phyloP scores from a whole-genome alignment of 805 yeast genomes.

The Cyberlindnera xishuangbannaensis region DNA sequence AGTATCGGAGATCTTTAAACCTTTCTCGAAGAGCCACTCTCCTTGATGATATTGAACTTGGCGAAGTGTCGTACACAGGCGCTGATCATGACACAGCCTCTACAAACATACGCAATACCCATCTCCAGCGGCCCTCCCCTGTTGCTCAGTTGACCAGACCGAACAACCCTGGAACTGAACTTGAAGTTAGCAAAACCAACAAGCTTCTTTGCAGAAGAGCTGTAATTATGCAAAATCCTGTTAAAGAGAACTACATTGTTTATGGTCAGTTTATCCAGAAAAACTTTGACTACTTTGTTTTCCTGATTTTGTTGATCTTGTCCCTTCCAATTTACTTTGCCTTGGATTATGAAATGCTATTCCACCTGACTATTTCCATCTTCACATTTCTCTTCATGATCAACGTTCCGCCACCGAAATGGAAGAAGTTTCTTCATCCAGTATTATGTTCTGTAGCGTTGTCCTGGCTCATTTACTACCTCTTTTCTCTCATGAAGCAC shows the following conservation, averaged over 20 bases:
- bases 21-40: not conserved
- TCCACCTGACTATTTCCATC: constrained; percentile 58
- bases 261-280: constrained; percentile 34
- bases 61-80: no score
- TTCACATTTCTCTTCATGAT: constrained; percentile 48
- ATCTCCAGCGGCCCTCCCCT: constrained; percentile 15
- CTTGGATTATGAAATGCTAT: constrained; percentile 50
- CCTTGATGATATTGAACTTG: no score
- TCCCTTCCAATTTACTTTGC: constrained; percentile 60
- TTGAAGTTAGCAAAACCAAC: constrained; percentile 6
- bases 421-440: constrained; percentile 58
- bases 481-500: constrained; percentile 49
- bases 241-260: constrained; percentile 16
- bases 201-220: constrained; percentile 21
- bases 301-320: constrained; percentile 39
- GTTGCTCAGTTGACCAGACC: constrained; percentile 12
- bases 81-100: no score
- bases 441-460: constrained; percentile 59
- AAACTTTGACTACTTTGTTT: constrained; percentile 53
- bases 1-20: constrained; percentile 14
- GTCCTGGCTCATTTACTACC: constrained; percentile 58
- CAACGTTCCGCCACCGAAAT: constrained; percentile 38
- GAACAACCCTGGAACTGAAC: constrained; percentile 12
- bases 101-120: not conserved
- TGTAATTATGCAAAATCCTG: constrained; percentile 12